These are phyloP conservation scores for Gleditsia sinensis DNA, from an alignment of 306 rosid species.

Conservation along the genomic window DNA sequence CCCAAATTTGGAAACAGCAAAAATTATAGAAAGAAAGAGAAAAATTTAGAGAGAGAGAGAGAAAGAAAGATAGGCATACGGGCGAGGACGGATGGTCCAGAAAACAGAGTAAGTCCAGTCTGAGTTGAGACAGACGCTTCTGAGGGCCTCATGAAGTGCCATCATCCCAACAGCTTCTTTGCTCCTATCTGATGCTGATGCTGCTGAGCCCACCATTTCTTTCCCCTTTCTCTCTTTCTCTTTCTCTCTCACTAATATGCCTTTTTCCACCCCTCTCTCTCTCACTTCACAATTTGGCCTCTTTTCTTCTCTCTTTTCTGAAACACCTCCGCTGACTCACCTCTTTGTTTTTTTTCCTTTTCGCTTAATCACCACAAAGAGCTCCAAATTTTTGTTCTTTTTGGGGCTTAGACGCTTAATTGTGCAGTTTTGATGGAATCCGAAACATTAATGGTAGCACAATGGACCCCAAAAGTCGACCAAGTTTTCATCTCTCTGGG, in stretches of 20 bases:
- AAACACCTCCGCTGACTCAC: slow-evolving; percentile 45
- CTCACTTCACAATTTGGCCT: slow-evolving; percentile 23
- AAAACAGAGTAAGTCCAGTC: slow-evolving; percentile 99
- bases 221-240: slow-evolving; percentile 29
- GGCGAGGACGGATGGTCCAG: slow-evolving; percentile 99
- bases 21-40: background rate
- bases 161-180: slow-evolving; percentile 99
- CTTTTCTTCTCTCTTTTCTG: background rate
- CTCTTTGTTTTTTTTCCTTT: background rate
- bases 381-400: background rate
- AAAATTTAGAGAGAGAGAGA: slow-evolving; percentile 6
- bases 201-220: slow-evolving; percentile 99
- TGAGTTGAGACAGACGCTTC: slow-evolving; percentile 68
- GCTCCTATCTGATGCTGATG: slow-evolving; percentile 79
- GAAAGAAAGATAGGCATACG: slow-evolving; percentile 52
- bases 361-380: slow-evolving; percentile 24
- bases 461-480: background rate
- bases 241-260: slow-evolving; percentile 19
- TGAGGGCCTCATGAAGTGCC: slow-evolving; percentile 99
- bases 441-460: background rate
- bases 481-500: slow-evolving; percentile 29
- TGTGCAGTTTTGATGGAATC: background rate
- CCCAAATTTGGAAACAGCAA: slow-evolving; percentile 1
- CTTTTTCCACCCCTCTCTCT: background rate
- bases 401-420: background rate